These are phyloP conservation scores for Epichloe scottii DNA, from an alignment of 2,329 filamentous ascomycete species.

Conservation along the genomic window DNA sequence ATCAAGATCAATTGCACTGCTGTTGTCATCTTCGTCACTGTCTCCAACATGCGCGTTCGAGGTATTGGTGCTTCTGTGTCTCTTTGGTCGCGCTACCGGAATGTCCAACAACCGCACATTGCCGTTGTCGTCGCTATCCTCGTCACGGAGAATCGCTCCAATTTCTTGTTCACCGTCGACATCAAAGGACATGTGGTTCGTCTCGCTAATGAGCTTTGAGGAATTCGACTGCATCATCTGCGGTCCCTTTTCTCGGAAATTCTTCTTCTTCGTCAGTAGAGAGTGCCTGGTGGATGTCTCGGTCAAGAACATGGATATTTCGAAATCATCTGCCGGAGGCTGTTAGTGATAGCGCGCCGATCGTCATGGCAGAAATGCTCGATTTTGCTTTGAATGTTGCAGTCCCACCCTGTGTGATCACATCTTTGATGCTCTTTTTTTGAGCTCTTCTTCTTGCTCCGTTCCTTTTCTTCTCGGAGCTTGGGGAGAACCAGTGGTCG, in stretches of 20 bases:
- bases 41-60: conserved; percentile 18
- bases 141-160: conserved; percentile 27
- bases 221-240: conserved; percentile 48
- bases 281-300: conserved; percentile 77
- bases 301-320: conserved; percentile 87
- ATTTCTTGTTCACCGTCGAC: conserved; percentile 14
- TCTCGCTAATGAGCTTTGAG: conserved; percentile 44
- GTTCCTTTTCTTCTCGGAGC: conserved; percentile 68
- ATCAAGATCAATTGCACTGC: conserved; percentile 24
- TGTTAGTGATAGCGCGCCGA: background rate
- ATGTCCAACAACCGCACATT: conserved; percentile 21
- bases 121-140: conserved; percentile 31
- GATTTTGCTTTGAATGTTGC: background rate
- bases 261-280: conserved; percentile 74
- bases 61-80: conserved; percentile 13
- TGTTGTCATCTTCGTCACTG: conserved; percentile 20
- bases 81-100: conserved; percentile 19
- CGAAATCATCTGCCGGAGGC: conserved; percentile 64
- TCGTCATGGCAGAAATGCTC: background rate
- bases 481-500: conserved; percentile 83
- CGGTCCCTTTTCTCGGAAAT: conserved; percentile 48
- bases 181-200: conserved; percentile 41
- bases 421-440: conserved; percentile 81
- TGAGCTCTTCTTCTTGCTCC: conserved; percentile 45
- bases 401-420: conserved; percentile 59